A percentile compares a stretch with the other conserved stretches of the same genome.
phyloP scores from a whole-genome alignment of 1,139 yeast genomes.

The Meyerozyma athensensis region DNA sequence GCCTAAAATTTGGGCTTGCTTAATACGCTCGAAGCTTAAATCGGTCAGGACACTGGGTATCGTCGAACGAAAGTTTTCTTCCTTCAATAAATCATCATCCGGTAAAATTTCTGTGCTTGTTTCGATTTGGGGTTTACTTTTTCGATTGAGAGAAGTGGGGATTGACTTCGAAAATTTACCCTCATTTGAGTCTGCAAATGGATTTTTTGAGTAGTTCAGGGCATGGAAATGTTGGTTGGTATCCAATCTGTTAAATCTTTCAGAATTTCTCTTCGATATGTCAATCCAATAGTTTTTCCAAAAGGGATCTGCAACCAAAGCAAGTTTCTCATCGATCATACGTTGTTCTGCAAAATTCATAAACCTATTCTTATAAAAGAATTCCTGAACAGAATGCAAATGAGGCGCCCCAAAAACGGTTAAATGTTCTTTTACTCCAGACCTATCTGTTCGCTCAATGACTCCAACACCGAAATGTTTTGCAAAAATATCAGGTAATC shows the following conservation, averaged over 20 bases:
- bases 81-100: constrained; percentile 1
- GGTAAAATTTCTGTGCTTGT: not conserved
- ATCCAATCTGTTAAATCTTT: constrained; percentile 28
- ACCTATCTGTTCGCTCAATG: constrained; percentile 14
- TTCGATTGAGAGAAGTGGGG: not conserved
- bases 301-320: constrained; percentile 32
- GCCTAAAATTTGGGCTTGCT: constrained; percentile 43
- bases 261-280: constrained; percentile 28
- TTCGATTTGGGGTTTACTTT: not conserved
- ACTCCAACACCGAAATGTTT: constrained; percentile 42
- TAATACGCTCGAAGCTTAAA: constrained; percentile 11
- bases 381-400: constrained; percentile 46
- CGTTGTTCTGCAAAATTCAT: constrained; percentile 11
- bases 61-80: not conserved
- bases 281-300: constrained; percentile 53
- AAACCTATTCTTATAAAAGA: constrained; percentile 50
- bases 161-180: constrained; percentile 6
- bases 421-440: constrained; percentile 19
- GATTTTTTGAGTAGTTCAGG: constrained; percentile 13
- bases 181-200: constrained; percentile 12
- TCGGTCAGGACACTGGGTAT: not conserved
- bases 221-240: constrained; percentile 16
- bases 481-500: constrained; percentile 37
- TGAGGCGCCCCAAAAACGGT: constrained; percentile 61
- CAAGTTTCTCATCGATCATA: constrained; percentile 26